Evolutionary conservation across 495 filamentous ascomycete species (phyloP).

Genomic region (Hapsidospora chrysogenum): DNA sequence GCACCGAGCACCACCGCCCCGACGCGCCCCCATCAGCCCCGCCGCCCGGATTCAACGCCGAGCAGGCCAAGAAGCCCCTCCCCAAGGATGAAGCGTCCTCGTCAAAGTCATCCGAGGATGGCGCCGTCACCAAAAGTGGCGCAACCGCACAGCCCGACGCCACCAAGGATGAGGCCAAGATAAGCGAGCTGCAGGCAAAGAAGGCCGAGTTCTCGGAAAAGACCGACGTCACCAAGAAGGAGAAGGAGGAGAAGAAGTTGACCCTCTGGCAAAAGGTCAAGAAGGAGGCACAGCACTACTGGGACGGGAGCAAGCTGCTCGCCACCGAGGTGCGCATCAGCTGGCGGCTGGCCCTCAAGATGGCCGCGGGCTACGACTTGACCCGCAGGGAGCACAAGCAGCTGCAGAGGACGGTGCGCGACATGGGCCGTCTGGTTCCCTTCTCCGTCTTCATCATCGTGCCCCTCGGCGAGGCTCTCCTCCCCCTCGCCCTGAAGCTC

Average conservation of each 20-base stretch:
- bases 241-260: conserved; percentile 67
- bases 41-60: conserved; percentile 84
- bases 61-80: conserved; percentile 79
- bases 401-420: conserved; percentile 82
- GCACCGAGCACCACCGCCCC: conserved; percentile 46
- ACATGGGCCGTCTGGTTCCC: conserved; percentile 82
- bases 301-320: conserved; percentile 98
- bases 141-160: conserved; percentile 13
- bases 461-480: conserved; percentile 87
- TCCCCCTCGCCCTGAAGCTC: conserved; percentile 79
- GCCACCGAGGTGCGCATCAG: conserved; percentile 88
- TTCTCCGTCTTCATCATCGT: conserved; percentile 97
- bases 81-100: conserved; percentile 26
- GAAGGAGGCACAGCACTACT: conserved; percentile 83
- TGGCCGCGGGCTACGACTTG: conserved; percentile 95
- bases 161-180: conserved; percentile 11
- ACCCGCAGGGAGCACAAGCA: conserved; percentile 85
- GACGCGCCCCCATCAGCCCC: conserved; percentile 45
- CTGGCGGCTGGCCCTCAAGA: conserved; percentile 77
- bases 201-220: conserved; percentile 8
- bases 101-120: conserved; percentile 18
- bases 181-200: conserved; percentile 16
- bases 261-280: conserved; percentile 85
- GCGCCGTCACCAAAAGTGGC: conserved; percentile 12
- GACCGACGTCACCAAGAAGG: conserved; percentile 11